Base-by-base conservation (phyloP, 768 basidiomycete genomes). In the Boletus subparvulus region DNA sequence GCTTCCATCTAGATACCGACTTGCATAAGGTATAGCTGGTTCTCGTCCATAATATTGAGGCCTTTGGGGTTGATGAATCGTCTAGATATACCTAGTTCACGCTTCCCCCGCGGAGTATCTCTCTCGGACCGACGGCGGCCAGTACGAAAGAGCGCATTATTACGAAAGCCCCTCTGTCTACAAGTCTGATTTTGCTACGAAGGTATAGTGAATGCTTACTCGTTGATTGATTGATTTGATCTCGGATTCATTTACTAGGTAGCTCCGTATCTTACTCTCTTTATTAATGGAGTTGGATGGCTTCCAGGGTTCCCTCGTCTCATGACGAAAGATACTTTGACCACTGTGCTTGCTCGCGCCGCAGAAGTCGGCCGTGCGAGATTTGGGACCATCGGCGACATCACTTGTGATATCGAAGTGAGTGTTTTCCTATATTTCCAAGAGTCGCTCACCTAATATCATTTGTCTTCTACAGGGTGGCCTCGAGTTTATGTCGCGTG, bases 271-370 rank as follows among this genome's bases (percentile, higher is more conserved):
- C 77, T 93, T 4, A 92, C 90, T 0, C 80, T 95, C 8, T 80
- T 96, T 58, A 76, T 96, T 49, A 93, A 97, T 64, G 94, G 92
- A 14, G 82, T 87, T 0, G 93, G 92, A 32, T 96, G 94, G 94
- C 76, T 84, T 6, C 80, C 83, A 0, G 80, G 77, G 0, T 95
- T 83, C 73, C 94, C 94, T 21, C 82, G 90, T 6, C 73, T 95
- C 4, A 87, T 96, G 82, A 82, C 83, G 1, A 90, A 80, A 19
- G 75, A 77, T 0, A 84, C 90, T 59, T 75, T 94, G 9, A 68
- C 73, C 0, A 67, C 70, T 3, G 80, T 85, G 0, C 77, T 87
- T 8, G 59, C 73, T 35, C 75, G 71, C 4, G 87, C 83, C 0
- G 75, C 76, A 39, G 67, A 74, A 9, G 63, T 87, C 2, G 81